Evolutionary conservation across 1,284 basidiomycete genomes (phyloP).

Genomic region (Ceratobasidium sp.): DNA sequence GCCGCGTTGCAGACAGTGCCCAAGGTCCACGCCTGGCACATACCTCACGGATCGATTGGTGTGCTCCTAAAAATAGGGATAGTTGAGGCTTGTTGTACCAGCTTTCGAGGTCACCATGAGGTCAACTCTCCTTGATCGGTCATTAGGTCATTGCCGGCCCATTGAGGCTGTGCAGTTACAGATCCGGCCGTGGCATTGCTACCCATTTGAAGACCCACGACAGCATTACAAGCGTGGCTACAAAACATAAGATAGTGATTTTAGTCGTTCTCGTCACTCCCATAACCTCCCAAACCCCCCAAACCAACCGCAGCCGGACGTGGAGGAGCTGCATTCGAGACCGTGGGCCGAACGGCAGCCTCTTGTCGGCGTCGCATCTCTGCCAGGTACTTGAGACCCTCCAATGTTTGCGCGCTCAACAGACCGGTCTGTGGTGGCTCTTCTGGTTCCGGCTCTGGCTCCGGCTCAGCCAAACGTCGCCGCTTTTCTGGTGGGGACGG

Average conservation of each 20-base stretch:
- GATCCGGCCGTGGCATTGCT: neutral
- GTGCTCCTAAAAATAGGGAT: no score
- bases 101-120: no score
- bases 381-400: conserved; percentile 87
- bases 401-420: conserved; percentile 80
- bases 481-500: conserved; percentile 50
- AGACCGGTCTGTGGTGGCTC: conserved; percentile 61
- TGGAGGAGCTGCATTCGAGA: conserved; percentile 47
- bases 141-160: neutral
- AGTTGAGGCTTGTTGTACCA: no score
- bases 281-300: conserved; percentile 73
- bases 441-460: conserved; percentile 49
- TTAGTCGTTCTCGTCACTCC: conserved; percentile 72
- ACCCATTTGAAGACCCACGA: neutral
- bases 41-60: no score
- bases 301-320: conserved; percentile 58
- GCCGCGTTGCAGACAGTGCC: no score
- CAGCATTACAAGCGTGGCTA: neutral
- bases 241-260: neutral
- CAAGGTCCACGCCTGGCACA: no score
- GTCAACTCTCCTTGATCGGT: no score
- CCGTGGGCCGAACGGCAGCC: conserved; percentile 57
- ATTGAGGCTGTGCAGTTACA: neutral
- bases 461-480: conserved; percentile 49
- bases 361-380: conserved; percentile 71